Conservation (phyloP, 495 filamentous ascomycete species). For the Bombardia bombarda region DNA sequence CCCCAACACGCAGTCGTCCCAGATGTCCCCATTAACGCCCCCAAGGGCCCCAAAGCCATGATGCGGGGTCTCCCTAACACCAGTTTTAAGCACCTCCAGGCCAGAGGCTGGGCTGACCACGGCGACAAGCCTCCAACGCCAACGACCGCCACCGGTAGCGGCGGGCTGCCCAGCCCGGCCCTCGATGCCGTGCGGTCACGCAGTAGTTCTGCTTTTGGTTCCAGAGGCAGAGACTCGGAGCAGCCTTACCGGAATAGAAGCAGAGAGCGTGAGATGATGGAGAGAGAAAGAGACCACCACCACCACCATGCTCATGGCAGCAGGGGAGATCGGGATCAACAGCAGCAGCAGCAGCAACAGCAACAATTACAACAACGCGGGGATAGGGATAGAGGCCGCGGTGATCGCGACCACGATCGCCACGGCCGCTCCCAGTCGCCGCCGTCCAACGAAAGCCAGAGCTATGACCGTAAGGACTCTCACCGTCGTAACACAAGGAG, state of each 20-base stretch:
- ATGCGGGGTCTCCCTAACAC: conserved; percentile 76
- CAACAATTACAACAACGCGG: too few relatives aligned
- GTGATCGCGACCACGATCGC: conserved; percentile 20
- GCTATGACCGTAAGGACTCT: conserved; percentile 43
- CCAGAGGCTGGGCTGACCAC: conserved; percentile 36
- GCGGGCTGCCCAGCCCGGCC: conserved; percentile 23
- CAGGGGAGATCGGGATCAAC: conserved; percentile 23
- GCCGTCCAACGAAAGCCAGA: conserved; percentile 23
- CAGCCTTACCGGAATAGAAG: conserved; percentile 16
- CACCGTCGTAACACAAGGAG: conserved; percentile 35
- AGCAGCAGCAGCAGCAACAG: too few relatives aligned
- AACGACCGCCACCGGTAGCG: conserved; percentile 23
- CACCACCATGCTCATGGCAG: conserved; percentile 5
- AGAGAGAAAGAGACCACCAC: conserved; percentile 19
- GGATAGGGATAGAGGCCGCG: too few relatives aligned
- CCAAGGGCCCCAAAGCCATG: conserved; percentile 90
- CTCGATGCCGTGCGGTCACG: conserved; percentile 24
- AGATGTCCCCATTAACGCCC: conserved; percentile 57
- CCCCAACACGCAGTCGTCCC: conserved; percentile 17
- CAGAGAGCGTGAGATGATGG: conserved; percentile 13
- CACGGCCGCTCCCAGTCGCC: conserved; percentile 6
- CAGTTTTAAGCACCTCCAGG: conserved; percentile 48
- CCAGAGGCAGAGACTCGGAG: conserved; percentile 10
- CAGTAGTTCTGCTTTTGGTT: conserved; percentile 33
- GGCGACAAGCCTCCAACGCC: conserved; percentile 28